Evolutionary conservation across 495 filamentous ascomycete species (phyloP).

Genomic region (Trichoderma reesei): DNA sequence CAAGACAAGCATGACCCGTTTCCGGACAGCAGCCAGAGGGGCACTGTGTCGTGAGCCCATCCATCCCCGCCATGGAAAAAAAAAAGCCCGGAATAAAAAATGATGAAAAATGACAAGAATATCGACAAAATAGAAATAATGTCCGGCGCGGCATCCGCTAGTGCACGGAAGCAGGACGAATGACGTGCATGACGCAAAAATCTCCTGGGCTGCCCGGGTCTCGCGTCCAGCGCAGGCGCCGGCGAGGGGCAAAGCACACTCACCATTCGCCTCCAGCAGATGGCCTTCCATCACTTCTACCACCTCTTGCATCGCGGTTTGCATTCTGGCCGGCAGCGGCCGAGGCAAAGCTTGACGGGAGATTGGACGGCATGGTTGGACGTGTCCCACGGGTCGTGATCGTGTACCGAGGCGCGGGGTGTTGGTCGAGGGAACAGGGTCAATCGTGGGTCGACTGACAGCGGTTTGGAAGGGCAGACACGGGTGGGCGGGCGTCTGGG

Average conservation of each 20-base stretch:
- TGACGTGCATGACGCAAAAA: not conserved
- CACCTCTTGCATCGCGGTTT: constrained; percentile 41
- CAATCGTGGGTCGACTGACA: constrained; percentile 5
- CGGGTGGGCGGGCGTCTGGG: not conserved
- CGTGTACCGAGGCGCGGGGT: constrained; percentile 7
- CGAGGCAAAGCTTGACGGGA: constrained; percentile 76
- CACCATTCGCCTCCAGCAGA: constrained; percentile 27
- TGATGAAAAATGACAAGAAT: not conserved
- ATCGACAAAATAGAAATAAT: not conserved
- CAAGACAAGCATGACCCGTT: not conserved
- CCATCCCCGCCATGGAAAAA: not conserved
- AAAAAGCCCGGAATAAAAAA: too few species aligned
- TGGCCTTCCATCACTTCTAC: constrained; percentile 37
- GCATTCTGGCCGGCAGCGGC: constrained; percentile 66
- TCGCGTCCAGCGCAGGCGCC: not conserved
- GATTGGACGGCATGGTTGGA: constrained; percentile 57
- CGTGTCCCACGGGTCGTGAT: constrained; percentile 3
- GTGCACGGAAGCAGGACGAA: not conserved
- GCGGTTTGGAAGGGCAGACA: not conserved
- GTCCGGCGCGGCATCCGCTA: not conserved
- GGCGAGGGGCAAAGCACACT: constrained; percentile 16
- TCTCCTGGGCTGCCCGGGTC: not conserved
- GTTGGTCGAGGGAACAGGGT: not conserved
- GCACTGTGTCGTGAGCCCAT: not conserved
- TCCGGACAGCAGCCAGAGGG: not conserved